phyloP scores from a whole-genome alignment of 1,284 basidiomycete genomes.

The Baeospora myosura region DNA sequence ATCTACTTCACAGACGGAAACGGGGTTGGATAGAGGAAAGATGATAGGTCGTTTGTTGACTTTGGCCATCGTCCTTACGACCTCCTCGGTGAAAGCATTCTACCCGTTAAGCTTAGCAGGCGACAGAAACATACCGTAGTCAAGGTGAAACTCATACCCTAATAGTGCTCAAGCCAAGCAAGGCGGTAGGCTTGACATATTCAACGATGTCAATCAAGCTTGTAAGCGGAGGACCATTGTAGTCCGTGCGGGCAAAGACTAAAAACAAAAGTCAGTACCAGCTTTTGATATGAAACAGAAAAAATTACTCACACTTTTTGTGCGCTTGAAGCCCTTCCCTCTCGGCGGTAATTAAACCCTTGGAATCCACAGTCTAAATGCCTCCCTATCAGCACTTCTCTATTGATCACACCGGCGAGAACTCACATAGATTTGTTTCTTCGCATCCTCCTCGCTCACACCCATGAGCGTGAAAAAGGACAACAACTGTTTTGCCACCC shows the following conservation, averaged over 20 bases:
- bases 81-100: slow-evolving; percentile 69
- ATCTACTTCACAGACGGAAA: slow-evolving; percentile 60
- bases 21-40: slow-evolving; percentile 82
- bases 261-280: too few species aligned
- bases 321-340: slow-evolving; percentile 74
- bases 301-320: slow-evolving; percentile 59
- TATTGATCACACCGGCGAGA: slow-evolving; percentile 70
- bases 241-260: slow-evolving; percentile 3
- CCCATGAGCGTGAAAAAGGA: slow-evolving; percentile 84
- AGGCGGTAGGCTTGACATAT: slow-evolving; percentile 75
- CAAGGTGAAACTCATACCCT: slow-evolving; percentile 22
- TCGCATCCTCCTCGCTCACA: slow-evolving; percentile 72
- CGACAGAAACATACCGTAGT: slow-evolving; percentile 9
- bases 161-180: slow-evolving; percentile 74
- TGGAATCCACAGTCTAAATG: slow-evolving; percentile 84
- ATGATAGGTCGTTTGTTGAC: slow-evolving; percentile 74
- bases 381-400: slow-evolving; percentile 69
- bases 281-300: slow-evolving; percentile 1
- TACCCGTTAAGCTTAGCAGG: slow-evolving; percentile 16
- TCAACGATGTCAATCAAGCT: slow-evolving; percentile 59
- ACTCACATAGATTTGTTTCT: slow-evolving; percentile 77
- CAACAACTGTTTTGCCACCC: slow-evolving; percentile 84
- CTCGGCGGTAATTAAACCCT: slow-evolving; percentile 72
- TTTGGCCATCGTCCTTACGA: slow-evolving; percentile 63
- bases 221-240: slow-evolving; percentile 41